A percentile compares a stretch with the other conserved stretches of the same genome.
These are phyloP conservation scores for Nepenthes gracilis DNA, from an alignment of 148 eudicot species.

Conservation along the genomic window DNA sequence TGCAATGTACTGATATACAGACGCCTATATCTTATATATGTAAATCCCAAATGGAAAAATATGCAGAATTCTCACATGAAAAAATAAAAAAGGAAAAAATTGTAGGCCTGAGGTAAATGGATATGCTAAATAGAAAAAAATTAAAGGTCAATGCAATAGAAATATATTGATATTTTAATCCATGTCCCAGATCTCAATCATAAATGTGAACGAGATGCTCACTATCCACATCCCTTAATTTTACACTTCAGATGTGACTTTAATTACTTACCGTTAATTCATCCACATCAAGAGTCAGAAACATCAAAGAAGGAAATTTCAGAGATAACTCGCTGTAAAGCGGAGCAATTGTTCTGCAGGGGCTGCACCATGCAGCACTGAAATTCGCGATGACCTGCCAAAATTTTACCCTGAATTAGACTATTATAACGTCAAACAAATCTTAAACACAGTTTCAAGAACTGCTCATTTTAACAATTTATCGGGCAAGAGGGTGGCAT, in stretches of 20 bases:
- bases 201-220: too few relatives aligned
- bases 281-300: slow-evolving; percentile 83
- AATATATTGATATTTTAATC: not conserved
- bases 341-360: slow-evolving; percentile 86
- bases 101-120: not conserved
- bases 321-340: slow-evolving; percentile 69
- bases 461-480: not conserved
- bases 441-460: not conserved
- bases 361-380: slow-evolving; percentile 97
- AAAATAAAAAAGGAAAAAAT: too few relatives aligned
- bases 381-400: slow-evolving; percentile 87
- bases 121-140: not conserved
- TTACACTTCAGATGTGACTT: too few relatives aligned
- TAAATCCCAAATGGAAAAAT: not conserved
- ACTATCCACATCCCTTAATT: too few relatives aligned
- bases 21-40: too few relatives aligned
- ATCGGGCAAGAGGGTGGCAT: too few relatives aligned
- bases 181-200: not conserved
- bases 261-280: slow-evolving; percentile 65
- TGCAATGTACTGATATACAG: too few relatives aligned
- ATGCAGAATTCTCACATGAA: too few relatives aligned
- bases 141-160: not conserved
- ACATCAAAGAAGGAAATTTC: slow-evolving; percentile 62
- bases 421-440: not conserved
- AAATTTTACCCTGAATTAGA: not conserved